Evolutionary conservation across 1,139 yeast species (phyloP), one percentile per base, ranked within the genome.

Genomic region (Saccharomyces pastorianus): DNA sequence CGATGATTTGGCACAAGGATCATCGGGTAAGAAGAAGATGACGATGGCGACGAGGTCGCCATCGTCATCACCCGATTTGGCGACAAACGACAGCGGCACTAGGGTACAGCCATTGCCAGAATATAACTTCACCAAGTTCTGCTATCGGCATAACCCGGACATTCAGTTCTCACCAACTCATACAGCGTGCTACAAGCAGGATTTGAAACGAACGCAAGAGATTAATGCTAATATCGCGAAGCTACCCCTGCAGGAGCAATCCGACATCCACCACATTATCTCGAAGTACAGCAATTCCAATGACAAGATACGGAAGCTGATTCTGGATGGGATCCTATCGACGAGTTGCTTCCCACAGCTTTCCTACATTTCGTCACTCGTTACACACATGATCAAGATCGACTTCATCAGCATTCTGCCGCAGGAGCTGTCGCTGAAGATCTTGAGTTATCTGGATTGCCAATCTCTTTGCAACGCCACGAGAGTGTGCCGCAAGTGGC

Each of bases 341-440:
- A 96, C 89, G 67, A 89, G 98, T 70, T 93, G 99, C 64, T 91
- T 90, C 72, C 98, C 98, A 1, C 97, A 91, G 66, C 76, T 93
- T 25, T 88, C 96, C 13, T 83, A 83, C 58, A 81, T 91, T 6
- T 82, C 96, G 0, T 83, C 85, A 60, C 93, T 89, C 67, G 87
- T 93, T 26, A 80, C 85, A 47, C 79, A 82, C 51, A 75, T 93
- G 64, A 87, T 93, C 59, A 83, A 93, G 60, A 88, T 93, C 57
- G 99, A 93, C 71, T 91, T 90, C 66, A 81, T 93, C 48, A 77
- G 88, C 32, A 85, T 91, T 6, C 76, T 93, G 51, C 99, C 99
- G 2, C 79, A 83, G 58, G 99, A 93, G 69, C 75, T 93, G 46
- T 80, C 96, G 1, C 78, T 90, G 61, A 90, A 89, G 69, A 85